Percentiles rank a stretch among this genome's conserved stretches.
phyloP scores from a whole-genome alignment of 2,329 filamentous ascomycete genomes.

The Phoma herbarum region DNA sequence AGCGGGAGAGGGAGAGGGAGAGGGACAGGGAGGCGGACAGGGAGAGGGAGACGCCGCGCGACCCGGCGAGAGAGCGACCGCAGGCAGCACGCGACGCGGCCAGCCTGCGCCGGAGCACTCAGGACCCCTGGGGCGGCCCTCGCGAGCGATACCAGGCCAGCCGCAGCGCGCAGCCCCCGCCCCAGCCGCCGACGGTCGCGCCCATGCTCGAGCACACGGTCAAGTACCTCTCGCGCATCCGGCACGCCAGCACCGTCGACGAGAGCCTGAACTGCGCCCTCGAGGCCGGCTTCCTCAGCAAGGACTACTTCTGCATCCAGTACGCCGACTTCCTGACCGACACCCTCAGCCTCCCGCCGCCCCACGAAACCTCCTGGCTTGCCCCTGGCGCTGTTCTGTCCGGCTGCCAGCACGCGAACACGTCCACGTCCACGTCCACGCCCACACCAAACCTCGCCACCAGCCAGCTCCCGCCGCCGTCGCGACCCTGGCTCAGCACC shows the following conservation, averaged over 20 bases:
- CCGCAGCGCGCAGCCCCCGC: conserved; percentile 26
- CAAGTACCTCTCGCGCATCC: conserved; percentile 68
- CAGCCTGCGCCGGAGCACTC: conserved; percentile 27
- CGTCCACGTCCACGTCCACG: conserved; percentile 35
- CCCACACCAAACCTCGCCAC: conserved; percentile 23
- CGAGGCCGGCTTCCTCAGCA: conserved; percentile 63
- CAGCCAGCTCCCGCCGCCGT: conserved; percentile 37
- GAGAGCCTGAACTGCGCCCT: conserved; percentile 64
- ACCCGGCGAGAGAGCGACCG: too few species aligned
- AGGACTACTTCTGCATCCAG: conserved; percentile 58
- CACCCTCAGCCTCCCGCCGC: conserved; percentile 59
- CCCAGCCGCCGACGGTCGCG: conserved; percentile 36
- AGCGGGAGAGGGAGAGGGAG: conserved; percentile 19
- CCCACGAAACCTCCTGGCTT: conserved; percentile 68
- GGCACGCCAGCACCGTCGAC: conserved; percentile 61
- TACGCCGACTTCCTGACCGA: conserved; percentile 68
- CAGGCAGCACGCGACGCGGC: background rate
- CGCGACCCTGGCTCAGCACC: conserved; percentile 52
- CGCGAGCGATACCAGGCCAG: conserved; percentile 30
- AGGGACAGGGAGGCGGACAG: too few species aligned
- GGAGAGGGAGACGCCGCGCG: background rate
- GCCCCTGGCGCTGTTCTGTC: conserved; percentile 67
- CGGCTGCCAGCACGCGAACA: conserved; percentile 67
- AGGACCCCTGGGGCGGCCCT: conserved; percentile 41
- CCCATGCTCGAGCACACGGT: conserved; percentile 65